These are phyloP conservation scores for Miamiensis avidus DNA, from an alignment of 169 alveolate species.

Conservation along the genomic window DNA sequence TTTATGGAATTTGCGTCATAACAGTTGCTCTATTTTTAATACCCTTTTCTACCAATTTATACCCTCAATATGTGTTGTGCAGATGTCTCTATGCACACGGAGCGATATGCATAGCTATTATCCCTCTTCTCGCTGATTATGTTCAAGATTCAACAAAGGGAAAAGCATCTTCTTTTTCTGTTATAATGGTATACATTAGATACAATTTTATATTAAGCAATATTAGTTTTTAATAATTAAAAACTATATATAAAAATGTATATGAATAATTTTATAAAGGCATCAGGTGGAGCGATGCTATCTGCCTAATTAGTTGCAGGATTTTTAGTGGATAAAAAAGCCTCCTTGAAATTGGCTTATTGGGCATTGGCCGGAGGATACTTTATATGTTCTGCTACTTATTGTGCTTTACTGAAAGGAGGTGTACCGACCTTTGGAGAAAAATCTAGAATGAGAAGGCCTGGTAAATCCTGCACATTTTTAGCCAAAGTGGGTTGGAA, in stretches of 20 bases:
- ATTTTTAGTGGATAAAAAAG: background rate
- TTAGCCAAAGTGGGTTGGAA: constrained; percentile 30
- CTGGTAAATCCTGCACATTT: background rate
- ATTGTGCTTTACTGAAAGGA: constrained; percentile 15
- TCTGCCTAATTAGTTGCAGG: constrained; percentile 42
- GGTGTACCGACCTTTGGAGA: constrained; percentile 21
- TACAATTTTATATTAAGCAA: no score
- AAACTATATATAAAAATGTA: no score
- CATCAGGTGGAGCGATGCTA: constrained; percentile 41
- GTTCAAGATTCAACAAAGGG: constrained; percentile 36
- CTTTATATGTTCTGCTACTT: background rate
- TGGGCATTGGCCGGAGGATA: constrained; percentile 16
- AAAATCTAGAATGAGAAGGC: background rate
- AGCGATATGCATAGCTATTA: constrained; percentile 35
- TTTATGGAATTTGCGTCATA: constrained; percentile 27
- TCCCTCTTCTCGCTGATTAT: constrained; percentile 46
- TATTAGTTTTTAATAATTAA: no score
- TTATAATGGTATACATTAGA: no score
- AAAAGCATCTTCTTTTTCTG: constrained; percentile 22
- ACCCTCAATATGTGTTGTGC: constrained; percentile 22
- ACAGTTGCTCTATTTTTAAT: constrained; percentile 23
- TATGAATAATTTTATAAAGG: no score
- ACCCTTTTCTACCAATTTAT: constrained; percentile 27
- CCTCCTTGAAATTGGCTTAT: constrained; percentile 15
- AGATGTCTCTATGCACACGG: constrained; percentile 43